Conservation (phyloP, 2,329 filamentous ascomycete genomes). For the Diaporthe velutina region DNA sequence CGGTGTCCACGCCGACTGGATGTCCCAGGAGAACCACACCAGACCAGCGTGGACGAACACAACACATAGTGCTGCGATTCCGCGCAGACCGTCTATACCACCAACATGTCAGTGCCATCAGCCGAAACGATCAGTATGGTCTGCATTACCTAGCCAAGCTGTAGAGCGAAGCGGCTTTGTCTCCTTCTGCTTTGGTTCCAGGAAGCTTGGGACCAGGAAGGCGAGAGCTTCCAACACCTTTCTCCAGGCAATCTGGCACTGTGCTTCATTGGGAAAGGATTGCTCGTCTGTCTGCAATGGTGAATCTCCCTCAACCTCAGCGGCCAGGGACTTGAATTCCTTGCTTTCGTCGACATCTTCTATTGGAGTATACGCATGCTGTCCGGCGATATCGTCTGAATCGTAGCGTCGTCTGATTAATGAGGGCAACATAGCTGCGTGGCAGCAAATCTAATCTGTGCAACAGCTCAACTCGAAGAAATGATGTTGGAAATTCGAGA, state of each 20-base stretch:
- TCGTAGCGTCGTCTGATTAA: not conserved
- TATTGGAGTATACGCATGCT: not conserved
- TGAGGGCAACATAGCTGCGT: not conserved
- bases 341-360: not conserved
- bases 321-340: not conserved
- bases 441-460: not conserved
- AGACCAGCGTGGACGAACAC: slow-evolving; percentile 42
- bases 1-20: slow-evolving; percentile 36
- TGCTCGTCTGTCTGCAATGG: not conserved
- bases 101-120: slow-evolving; percentile 8
- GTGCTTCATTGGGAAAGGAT: not conserved
- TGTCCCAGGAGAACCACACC: slow-evolving; percentile 39
- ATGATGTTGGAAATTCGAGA: not conserved
- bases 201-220: slow-evolving; percentile 12
- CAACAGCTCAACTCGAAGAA: not conserved
- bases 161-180: slow-evolving; percentile 24
- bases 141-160: slow-evolving; percentile 37
- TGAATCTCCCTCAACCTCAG: not conserved
- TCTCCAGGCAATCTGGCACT: not conserved
- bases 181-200: not conserved
- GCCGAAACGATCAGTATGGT: not conserved
- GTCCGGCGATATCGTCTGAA: not conserved
- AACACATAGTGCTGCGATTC: slow-evolving; percentile 43
- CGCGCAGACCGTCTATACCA: slow-evolving; percentile 42
- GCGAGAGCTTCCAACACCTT: not conserved